Conservation (phyloP, 495 filamentous ascomycete genomes). For the Poronia punctata region DNA sequence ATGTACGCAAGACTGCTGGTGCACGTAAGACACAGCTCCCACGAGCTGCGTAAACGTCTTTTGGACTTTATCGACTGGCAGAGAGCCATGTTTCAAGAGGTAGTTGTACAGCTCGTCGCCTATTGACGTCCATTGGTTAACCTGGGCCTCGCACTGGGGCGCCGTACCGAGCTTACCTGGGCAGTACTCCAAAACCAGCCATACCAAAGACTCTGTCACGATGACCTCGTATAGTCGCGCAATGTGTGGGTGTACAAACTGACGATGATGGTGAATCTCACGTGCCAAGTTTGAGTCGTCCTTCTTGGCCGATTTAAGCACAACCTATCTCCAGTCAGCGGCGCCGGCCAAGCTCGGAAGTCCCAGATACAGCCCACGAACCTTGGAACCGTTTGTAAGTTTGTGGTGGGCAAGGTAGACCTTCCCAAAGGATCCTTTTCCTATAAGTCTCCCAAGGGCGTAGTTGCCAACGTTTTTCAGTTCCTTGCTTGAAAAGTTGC, state of each 20-base stretch:
- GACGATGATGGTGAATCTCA: slow-evolving; percentile 96
- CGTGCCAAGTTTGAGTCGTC: slow-evolving; percentile 91
- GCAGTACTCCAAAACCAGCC: slow-evolving; percentile 96
- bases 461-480: slow-evolving; percentile 92
- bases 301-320: slow-evolving; percentile 95
- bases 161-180: slow-evolving; percentile 54
- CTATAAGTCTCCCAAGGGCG: slow-evolving; percentile 80
- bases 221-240: slow-evolving; percentile 95
- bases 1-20: slow-evolving; percentile 92
- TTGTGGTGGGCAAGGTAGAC: slow-evolving; percentile 96
- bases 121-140: slow-evolving; percentile 24
- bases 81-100: slow-evolving; percentile 74
- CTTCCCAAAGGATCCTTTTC: slow-evolving; percentile 96
- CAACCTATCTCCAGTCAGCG: slow-evolving; percentile 55
- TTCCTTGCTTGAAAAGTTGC: slow-evolving; percentile 91
- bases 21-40: slow-evolving; percentile 91
- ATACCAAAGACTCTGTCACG: slow-evolving; percentile 88
- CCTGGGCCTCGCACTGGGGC: not conserved
- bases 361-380: slow-evolving; percentile 33
- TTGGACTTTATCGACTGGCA: slow-evolving; percentile 84
- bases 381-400: slow-evolving; percentile 97
- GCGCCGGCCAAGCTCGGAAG: slow-evolving; percentile 4
- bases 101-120: slow-evolving; percentile 97
- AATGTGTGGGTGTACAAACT: slow-evolving; percentile 97
- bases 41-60: slow-evolving; percentile 94